Evolutionary conservation across 768 basidiomycete species (phyloP), one percentile per base, ranked within the genome.

Genomic region (Rickenella mellea): DNA sequence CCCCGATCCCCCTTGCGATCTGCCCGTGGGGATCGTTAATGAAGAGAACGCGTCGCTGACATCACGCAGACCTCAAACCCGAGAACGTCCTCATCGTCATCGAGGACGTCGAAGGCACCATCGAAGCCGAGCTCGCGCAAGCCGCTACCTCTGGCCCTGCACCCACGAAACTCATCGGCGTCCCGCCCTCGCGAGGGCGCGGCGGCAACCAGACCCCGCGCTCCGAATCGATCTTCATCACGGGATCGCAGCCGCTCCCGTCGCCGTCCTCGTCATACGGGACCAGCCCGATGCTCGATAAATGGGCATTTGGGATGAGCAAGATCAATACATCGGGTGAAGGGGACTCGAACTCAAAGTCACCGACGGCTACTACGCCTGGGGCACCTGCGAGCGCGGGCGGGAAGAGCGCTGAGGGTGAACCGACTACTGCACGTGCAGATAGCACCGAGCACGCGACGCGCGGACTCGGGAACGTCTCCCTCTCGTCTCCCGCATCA

Each of bases 51-150:
- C 15, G 4, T 36, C 19, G 19, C 10, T 36, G 10, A 36, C 15
- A 36, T 6, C 5, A 33, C 48, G 39, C 55, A 80, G 92, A 99
- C 62, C 71, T 99, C 48, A 98, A 98, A 60, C 96, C 94, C 0
- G 96, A 98, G 62, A 98, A 98, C 62, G 92, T 99, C 21, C 76
- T 99, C 38, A 91, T 99, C 49, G 83, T 79, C 62, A 97, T 98
- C 54, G 94, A 97, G 56, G 87, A 97, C 56, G 94, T 98, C 51
- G 94, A 98, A 54, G 68, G 78, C 14, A 90, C 98, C 57, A 93
- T 98, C 39, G 75, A 80, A 45, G 68, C 86, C 20, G 92, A 96
- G 59, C 67, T 92, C 41, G 75, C 77, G 14, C 60, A 64, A 56
- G 52, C 69, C 47, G 67, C 74, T 5, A 69, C 68, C 29, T 68